Evolutionary conservation across 176 grass and related monocot species (phyloP), one percentile per base, ranked within the genome.

Genomic region (Ensete glaucum): DNA sequence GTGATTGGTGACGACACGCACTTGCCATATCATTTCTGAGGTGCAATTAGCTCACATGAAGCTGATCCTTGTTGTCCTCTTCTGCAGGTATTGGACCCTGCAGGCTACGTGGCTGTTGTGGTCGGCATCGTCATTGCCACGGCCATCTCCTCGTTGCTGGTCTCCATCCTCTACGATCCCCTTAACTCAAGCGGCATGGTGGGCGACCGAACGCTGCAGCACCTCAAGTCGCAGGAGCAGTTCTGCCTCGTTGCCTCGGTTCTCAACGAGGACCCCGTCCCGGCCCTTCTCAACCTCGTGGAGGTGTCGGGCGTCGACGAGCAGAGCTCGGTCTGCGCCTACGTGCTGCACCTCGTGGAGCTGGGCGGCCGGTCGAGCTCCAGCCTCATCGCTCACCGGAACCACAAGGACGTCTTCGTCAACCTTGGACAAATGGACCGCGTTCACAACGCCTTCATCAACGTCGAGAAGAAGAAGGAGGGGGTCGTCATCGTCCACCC

Each of bases 391-490:
- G 80, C 86, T 0, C 88, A 93, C 64, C 85, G 87, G 62, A 81
- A 87, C 21, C 43, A 49, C 56, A 67, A 83, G 15, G 78, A 50
- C 6, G 20, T 48, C 34, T 43, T 43, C 78, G 21, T 64, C 26
- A 11, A 48, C 67, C 14, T 55, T 53, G 6, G 9, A 34, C 53
- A 50, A 1, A 76, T 81, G 73, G 88, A 91, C 79, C 88, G 83
- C n/a, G 70, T 98, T 86, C 90, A 91, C 84, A 98, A 98, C 56
- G 86, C 86, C 65, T 98, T 98, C 85, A 56, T 89, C 59, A 81
- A 86, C 79, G 76, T 87, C 79, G 88, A 98, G 83, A 81, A 88
- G 65, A 81, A 73, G 54, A 72, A 89, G n/a, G 76, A 82, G 57
- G 81, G 85, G 51, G 83, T 84, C 16, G 29, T 98, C 12, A 72